Evolutionary conservation across 805 yeast genomes (phyloP), one percentile per base, ranked within the genome.

Genomic region (Wickerhamia fluorescens): DNA sequence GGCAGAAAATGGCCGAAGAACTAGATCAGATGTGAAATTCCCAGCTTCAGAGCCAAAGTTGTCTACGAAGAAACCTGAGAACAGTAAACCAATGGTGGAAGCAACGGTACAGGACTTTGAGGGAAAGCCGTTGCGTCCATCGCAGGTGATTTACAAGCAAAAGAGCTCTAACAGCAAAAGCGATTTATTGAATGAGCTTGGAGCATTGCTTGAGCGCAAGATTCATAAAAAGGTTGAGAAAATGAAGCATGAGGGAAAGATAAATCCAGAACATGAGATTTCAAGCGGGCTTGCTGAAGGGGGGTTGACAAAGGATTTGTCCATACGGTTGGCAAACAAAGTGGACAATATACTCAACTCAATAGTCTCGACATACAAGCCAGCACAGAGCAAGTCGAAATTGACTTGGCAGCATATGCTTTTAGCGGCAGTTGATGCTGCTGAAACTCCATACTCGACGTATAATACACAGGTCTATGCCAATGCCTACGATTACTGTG

Each of bases 321-420:
- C 36, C 23, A 29, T 27, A 16, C 8, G 7, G 16, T 12, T 39
- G 2, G 40, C 43, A 9, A 10, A 16, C 4, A 23, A 30, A 21
- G 35, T 39, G 14, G 43, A 39, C 28, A 20, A 24, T 9, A 18
- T 34, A n/a, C 27, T 39, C 17, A 31, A 31, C 24, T 13, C 20
- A 7, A 5, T 39, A 7, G 23, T 29, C 19, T 14, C 14, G 23
- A 24, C 13, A 20, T 27, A 14, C 6, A 19, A 10, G 4, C 14
- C 20, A 28, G 8, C 12, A 13, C 3, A 10, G 7, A 10, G 3
- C 16, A 17, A 10, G 6, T 11, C 20, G 4, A 26, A 18, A 6
- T 20, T 35, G 3, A 42, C 34, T 9, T 58, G 65, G 65, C 57
- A 50, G 25, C 53, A 56, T 22, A 37, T 56, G 3, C 29, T 58